Base-by-base conservation (phyloP, 352 stramenopile species). In the Saprolegnia diclina region DNA sequence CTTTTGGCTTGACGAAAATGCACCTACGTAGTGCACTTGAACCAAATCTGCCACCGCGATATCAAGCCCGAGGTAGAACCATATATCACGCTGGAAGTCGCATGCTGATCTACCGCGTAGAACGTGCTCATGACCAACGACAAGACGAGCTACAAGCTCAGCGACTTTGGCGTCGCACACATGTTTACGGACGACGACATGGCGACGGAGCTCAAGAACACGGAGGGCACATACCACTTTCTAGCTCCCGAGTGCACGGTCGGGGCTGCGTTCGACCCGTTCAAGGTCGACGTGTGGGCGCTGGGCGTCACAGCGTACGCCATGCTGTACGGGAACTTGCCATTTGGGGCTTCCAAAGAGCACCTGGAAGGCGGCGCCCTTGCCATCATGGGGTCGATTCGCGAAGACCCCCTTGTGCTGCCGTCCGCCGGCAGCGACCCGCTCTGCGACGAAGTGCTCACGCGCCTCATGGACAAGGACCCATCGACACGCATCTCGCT, bases 221-320 rank as follows among this genome's bases (percentile, higher is more conserved):
- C 88, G 0, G 86, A 91, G 71, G 88, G 88, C 50, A 94, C 88
- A n/a, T 94, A 94, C 63, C 82, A 91, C 67, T 96, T 94, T 46
- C 76, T 94, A 7, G 87, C 81, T 0, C 88, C 88, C 0, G 88
- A 96, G 71, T 92, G 82, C 68, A 91, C 86, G 4, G 88, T 77
- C 0, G 87, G 85, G 4, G 73, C 92, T 1, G 77, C 81, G 42
- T 94, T 88, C 72, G 83, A 89, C 53, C 82, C 86, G 24, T 91
- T 81, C 52, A 74, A 80, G 21, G 88, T 92, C 13, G 88, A 96
- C 62, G 81, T 92, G 22, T 96, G 88, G 88, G 85, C 88, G 0
- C 64, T 93, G 2, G 88, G 85, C 21, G 82, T 93, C 22, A 94
- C 85, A 4, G 84, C 94, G 68, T 93, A 80, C 59, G 80, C 76